phyloP scores from a whole-genome alignment of 257 asterid species.

The Ophiorrhiza pumila region DNA sequence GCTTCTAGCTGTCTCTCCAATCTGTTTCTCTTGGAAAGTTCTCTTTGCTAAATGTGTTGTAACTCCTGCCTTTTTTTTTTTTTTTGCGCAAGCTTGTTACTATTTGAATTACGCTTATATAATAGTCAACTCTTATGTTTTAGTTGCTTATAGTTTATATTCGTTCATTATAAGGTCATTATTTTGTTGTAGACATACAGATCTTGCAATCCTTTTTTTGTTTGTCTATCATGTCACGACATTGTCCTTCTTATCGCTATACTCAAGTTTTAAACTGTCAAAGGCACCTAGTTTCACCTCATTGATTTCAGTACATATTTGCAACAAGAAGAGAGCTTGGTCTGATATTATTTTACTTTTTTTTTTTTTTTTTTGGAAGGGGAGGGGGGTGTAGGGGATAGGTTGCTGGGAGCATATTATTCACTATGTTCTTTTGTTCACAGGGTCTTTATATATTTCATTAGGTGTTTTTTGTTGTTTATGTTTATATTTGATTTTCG shows the following conservation, averaged over 20 bases:
- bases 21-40: too few species aligned
- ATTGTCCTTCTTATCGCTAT: background rate
- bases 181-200: background rate
- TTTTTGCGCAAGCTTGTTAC: too few species aligned
- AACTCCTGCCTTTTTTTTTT: too few species aligned
- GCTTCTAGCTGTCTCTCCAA: too few species aligned
- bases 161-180: background rate
- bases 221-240: background rate
- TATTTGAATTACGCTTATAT: too few species aligned
- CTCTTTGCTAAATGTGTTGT: too few species aligned
- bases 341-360: background rate
- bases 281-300: background rate
- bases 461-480: background rate
- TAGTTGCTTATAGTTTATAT: too few species aligned
- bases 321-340: background rate
- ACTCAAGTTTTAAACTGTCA: background rate
- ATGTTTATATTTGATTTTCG: background rate
- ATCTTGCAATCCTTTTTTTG: background rate
- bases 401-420: background rate
- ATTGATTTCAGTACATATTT: background rate
- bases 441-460: background rate
- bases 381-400: too few species aligned
- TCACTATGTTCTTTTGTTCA: background rate
- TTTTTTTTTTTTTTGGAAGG: background rate
- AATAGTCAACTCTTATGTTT: too few species aligned